phyloP scores from a whole-genome alignment of 169 alveolate genomes.

The Cryptosporidium sp. region DNA sequence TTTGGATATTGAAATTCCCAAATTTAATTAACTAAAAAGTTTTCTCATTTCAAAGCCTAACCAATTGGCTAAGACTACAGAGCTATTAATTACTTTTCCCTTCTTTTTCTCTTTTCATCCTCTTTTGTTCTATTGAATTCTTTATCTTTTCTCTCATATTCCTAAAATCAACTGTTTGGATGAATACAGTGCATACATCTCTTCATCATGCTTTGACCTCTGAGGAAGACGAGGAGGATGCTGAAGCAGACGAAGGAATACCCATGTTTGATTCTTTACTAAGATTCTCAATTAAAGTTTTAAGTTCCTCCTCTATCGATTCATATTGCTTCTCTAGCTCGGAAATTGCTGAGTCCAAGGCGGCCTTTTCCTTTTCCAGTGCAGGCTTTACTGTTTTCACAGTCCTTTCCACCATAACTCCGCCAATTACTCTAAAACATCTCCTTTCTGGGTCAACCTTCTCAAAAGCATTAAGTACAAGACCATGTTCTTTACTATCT shows the following conservation, averaged over 20 bases:
- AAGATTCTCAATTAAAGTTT: constrained; percentile 17
- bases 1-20: constrained; percentile 24
- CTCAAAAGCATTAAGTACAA: constrained; percentile 88
- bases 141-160: not conserved
- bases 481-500: constrained; percentile 87
- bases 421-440: constrained; percentile 91
- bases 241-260: not conserved
- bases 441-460: constrained; percentile 87
- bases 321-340: constrained; percentile 75
- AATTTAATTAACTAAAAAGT: constrained; percentile 6
- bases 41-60: not conserved
- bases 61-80: constrained; percentile 1
- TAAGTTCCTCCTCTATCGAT: constrained; percentile 49
- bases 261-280: not conserved
- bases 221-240: constrained; percentile 18
- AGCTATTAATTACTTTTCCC: not conserved
- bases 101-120: not conserved
- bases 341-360: constrained; percentile 49
- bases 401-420: constrained; percentile 90
- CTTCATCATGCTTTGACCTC: not conserved
- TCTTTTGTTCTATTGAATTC: too few species aligned
- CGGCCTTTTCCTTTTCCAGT: constrained; percentile 82
- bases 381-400: constrained; percentile 91
- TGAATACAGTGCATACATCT: not conserved
- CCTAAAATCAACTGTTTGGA: not conserved